Evolutionary conservation across 1,284 basidiomycete species (phyloP).

Genomic region (Ustilago vetiveriae): DNA sequence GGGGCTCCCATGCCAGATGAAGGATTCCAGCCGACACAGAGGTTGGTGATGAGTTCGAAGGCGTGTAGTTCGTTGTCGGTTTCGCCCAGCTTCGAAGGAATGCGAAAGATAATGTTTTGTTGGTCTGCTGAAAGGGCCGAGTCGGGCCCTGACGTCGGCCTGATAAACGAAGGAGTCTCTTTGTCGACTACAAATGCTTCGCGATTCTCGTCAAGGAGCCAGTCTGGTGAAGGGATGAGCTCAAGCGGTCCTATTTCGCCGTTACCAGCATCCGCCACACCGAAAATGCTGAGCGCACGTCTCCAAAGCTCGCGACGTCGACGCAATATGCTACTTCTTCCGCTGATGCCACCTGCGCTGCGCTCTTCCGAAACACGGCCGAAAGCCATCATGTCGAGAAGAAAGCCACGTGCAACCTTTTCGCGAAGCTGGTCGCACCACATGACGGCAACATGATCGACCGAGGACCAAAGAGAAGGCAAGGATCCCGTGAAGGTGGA

Average conservation of each 20-base stretch:
- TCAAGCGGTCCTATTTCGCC: slow-evolving; percentile 26
- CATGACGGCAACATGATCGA: slow-evolving; percentile 94
- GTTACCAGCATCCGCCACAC: slow-evolving; percentile 32
- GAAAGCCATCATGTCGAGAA: slow-evolving; percentile 51
- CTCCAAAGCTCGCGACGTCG: slow-evolving; percentile 54
- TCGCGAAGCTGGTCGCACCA: slow-evolving; percentile 98
- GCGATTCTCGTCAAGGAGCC: slow-evolving; percentile 17
- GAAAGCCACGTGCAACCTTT: slow-evolving; percentile 74
- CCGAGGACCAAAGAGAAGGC: slow-evolving; percentile 90
- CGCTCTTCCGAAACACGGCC: slow-evolving; percentile 38
- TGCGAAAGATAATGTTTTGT: slow-evolving; percentile 14
- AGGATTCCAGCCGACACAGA: slow-evolving; percentile 48
- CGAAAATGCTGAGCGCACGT: slow-evolving; percentile 40
- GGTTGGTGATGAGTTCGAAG: slow-evolving; percentile 60
- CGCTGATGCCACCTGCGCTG: slow-evolving; percentile 16
- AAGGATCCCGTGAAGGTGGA: slow-evolving; percentile 80
- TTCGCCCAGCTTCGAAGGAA: slow-evolving; percentile 23
- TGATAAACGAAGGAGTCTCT: slow-evolving; percentile 14
- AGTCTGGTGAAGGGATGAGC: slow-evolving; percentile 5
- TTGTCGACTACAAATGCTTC: slow-evolving; percentile 22
- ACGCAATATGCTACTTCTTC: slow-evolving; percentile 17
- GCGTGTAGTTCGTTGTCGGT: slow-evolving; percentile 20
- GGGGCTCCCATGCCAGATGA: slow-evolving; percentile 32
- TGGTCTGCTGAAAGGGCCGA: slow-evolving; percentile 7
- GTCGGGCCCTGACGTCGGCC: slow-evolving; percentile 5